A percentile compares a stretch with the other conserved stretches of the same genome.
These are phyloP conservation scores for Syzygium malaccense DNA, from an alignment of 441 rosid genomes.

Conservation along the genomic window DNA sequence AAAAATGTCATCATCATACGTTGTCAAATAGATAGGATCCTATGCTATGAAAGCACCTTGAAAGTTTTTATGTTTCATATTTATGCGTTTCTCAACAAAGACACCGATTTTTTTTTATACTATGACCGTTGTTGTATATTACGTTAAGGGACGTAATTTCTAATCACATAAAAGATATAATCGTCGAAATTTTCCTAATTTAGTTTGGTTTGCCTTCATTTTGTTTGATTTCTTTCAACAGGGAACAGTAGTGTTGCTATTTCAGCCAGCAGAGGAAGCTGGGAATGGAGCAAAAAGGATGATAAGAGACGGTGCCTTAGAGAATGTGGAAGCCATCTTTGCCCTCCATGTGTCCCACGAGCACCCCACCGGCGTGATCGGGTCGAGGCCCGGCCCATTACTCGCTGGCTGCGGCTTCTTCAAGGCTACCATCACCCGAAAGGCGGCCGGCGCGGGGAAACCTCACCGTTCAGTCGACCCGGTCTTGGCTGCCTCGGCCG, in stretches of 20 bases:
- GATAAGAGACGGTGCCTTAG: slow-evolving; percentile 71
- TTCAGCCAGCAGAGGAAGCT: slow-evolving; percentile 97
- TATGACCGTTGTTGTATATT: neutral
- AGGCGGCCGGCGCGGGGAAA: slow-evolving; percentile 9
- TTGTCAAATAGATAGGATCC: neutral
- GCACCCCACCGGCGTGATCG: slow-evolving; percentile 63
- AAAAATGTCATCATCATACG: neutral
- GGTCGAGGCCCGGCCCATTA: slow-evolving; percentile 79
- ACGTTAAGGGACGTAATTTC: neutral
- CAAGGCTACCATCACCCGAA: slow-evolving; percentile 43
- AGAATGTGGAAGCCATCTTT: slow-evolving; percentile 70
- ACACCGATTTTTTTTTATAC: neutral
- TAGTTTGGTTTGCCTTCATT: neutral
- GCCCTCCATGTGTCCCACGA: slow-evolving; percentile 78
- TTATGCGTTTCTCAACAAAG: accelerated
- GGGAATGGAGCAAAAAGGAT: slow-evolving; percentile 86
- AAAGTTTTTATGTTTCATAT: neutral
- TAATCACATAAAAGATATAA: neutral
- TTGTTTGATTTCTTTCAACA: slow-evolving; percentile 4
- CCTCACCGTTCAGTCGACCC: slow-evolving; percentile 34
- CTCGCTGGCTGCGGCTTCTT: slow-evolving; percentile 95
- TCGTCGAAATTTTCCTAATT: neutral
- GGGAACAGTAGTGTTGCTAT: slow-evolving; percentile 78
- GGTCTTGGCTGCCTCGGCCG: slow-evolving; percentile 67
- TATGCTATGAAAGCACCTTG: neutral